These are phyloP conservation scores for Pestalotiopsis fici DNA, from an alignment of 2,329 filamentous ascomycete species.

Conservation along the genomic window DNA sequence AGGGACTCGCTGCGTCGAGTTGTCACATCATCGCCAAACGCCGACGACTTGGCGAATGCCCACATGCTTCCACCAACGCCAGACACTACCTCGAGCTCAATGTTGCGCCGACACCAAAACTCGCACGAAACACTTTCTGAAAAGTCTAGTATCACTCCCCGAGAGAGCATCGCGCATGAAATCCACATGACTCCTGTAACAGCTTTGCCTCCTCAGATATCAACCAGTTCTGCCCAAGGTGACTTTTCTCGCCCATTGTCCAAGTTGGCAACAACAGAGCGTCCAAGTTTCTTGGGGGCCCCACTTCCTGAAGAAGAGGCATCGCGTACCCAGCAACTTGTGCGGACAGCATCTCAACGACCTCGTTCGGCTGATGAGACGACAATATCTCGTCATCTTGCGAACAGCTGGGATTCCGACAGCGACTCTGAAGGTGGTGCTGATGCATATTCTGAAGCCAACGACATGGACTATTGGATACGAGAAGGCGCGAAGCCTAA, in stretches of 20 bases:
- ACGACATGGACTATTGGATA: constrained; percentile 59
- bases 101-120: constrained; percentile 49
- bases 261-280: constrained; percentile 32
- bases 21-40: constrained; percentile 44
- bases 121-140: constrained; percentile 49
- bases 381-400: constrained; percentile 38
- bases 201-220: constrained; percentile 8
- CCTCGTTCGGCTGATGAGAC: constrained; percentile 51
- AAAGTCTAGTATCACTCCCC: constrained; percentile 26
- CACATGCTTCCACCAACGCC: constrained; percentile 57
- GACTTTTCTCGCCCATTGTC: constrained; percentile 27
- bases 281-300: constrained; percentile 21
- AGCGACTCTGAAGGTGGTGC: constrained; percentile 47
- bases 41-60: constrained; percentile 40
- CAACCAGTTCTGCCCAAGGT: background rate
- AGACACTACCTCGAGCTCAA: constrained; percentile 60
- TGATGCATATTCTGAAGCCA: constrained; percentile 39
- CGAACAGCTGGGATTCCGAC: constrained; percentile 46
- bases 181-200: background rate
- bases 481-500: constrained; percentile 50
- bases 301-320: constrained; percentile 28
- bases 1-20: constrained; percentile 49
- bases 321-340: constrained; percentile 23
- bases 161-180: constrained; percentile 27
- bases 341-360: constrained; percentile 32